phyloP scores from a whole-genome alignment of 768 basidiomycete species.

The Mycena polygramma region DNA sequence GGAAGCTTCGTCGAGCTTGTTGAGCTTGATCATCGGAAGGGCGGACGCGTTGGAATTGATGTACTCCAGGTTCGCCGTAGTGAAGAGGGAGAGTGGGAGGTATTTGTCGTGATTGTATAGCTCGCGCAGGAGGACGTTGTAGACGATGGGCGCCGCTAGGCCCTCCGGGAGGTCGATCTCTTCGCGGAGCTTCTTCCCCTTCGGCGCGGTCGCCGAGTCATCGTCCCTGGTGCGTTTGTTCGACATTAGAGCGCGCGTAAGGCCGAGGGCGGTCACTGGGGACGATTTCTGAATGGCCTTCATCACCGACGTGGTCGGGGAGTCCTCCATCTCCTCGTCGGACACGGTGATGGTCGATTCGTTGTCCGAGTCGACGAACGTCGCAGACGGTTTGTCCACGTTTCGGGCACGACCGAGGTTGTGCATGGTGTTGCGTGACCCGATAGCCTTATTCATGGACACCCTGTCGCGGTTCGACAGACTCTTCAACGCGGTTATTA shows the following conservation, averaged over 20 bases:
- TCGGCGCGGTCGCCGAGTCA: too few species aligned
- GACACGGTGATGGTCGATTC: conserved; percentile 1
- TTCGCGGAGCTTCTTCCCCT: background rate
- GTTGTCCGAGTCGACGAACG: background rate
- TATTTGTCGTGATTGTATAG: background rate
- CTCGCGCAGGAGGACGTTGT: background rate
- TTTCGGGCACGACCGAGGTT: background rate
- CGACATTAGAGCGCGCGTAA: too few species aligned
- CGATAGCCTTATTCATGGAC: too few species aligned
- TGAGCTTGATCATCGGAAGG: too few species aligned
- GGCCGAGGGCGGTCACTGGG: background rate
- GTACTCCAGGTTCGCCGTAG: background rate
- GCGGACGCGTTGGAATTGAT: background rate
- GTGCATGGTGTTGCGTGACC: background rate
- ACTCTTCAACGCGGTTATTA: too few species aligned
- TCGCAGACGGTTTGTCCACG: background rate
- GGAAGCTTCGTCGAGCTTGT: too few species aligned
- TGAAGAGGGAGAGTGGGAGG: conserved; percentile 18
- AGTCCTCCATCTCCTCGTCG: background rate
- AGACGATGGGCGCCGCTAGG: background rate
- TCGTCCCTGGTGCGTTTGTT: conserved; percentile 4
- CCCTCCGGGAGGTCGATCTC: background rate
- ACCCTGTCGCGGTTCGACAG: too few species aligned
- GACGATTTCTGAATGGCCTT: background rate
- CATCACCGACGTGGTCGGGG: background rate